Percentiles rank a stretch among this genome's conserved stretches.
Conservation (phyloP, 2,329 filamentous ascomycete species). For the Ophiostoma pallidulum region DNA sequence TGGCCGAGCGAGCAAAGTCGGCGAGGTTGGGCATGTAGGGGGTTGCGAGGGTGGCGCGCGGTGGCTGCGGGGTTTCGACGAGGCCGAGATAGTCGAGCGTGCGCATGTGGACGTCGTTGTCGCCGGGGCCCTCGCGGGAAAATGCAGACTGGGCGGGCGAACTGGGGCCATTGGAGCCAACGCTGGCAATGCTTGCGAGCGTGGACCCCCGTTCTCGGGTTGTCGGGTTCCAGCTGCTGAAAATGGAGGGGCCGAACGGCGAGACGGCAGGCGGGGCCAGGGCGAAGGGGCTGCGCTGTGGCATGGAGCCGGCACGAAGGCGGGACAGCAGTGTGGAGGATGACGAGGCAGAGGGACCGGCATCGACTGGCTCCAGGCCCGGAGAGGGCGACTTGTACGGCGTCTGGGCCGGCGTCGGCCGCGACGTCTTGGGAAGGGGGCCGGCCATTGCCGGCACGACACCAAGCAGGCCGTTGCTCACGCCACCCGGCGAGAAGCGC, state of each 20-base stretch:
- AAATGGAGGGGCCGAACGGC: conserved; percentile 83
- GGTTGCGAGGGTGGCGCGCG: conserved; percentile 62
- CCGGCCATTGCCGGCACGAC: conserved; percentile 40
- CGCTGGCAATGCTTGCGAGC: conserved; percentile 70
- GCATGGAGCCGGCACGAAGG: conserved; percentile 86
- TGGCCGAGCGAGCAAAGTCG: conserved; percentile 67
- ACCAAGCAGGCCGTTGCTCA: conserved; percentile 48
- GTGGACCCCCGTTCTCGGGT: conserved; percentile 79
- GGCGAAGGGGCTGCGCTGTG: conserved; percentile 64
- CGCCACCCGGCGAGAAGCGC: conserved; percentile 71
- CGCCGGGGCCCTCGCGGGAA: conserved; percentile 72
- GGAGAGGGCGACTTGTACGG: conserved; percentile 67
- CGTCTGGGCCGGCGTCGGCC: conserved; percentile 77
- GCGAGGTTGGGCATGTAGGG: conserved; percentile 68
- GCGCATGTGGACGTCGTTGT: conserved; percentile 78
- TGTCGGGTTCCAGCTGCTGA: conserved; percentile 72
- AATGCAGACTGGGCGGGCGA: conserved; percentile 82
- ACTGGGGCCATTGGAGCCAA: conserved; percentile 80
- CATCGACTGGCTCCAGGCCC: conserved; percentile 38
- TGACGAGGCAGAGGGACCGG: conserved; percentile 29
- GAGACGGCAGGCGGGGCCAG: conserved; percentile 44
- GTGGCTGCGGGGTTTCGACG: conserved; percentile 82
- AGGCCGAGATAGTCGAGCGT: conserved; percentile 94
- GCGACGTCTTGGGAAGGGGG: conserved; percentile 61
- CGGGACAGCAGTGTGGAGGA: conserved; percentile 73